Percentiles rank a stretch among this genome's conserved stretches.
Evolutionary conservation across 805 yeast species (phyloP).

Genomic region (Wickerhamiella azymoides): DNA sequence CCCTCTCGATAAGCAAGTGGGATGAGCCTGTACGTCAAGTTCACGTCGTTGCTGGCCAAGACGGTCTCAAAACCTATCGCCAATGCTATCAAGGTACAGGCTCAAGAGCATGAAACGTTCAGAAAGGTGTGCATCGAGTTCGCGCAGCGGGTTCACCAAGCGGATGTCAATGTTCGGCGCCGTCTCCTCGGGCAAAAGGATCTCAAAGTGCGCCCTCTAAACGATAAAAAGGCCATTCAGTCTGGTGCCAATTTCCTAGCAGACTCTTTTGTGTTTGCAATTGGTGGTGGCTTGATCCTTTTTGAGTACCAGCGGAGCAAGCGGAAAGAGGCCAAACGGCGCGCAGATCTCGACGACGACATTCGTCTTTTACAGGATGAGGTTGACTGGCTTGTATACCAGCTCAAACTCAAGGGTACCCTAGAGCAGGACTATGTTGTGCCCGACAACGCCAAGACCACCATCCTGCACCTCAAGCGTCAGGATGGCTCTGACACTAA

Average conservation of each 20-base stretch:
- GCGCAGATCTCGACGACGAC: conserved; percentile 60
- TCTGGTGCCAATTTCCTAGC: conserved; percentile 68
- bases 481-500: conserved; percentile 8
- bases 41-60: conserved; percentile 55
- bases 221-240: conserved; percentile 70
- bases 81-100: conserved; percentile 53
- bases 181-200: conserved; percentile 41
- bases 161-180: conserved; percentile 51
- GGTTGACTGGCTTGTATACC: conserved; percentile 38
- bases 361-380: conserved; percentile 57
- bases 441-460: conserved; percentile 35
- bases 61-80: conserved; percentile 75
- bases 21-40: conserved; percentile 69
- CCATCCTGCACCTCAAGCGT: conserved; percentile 25
- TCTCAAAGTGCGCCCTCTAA: conserved; percentile 56
- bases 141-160: conserved; percentile 58
- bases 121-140: conserved; percentile 46
- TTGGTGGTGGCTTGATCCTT: conserved; percentile 63
- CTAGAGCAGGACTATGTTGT: conserved; percentile 30
- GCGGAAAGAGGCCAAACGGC: conserved; percentile 44
- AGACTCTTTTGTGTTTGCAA: conserved; percentile 61
- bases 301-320: conserved; percentile 59
- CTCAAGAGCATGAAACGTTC: conserved; percentile 56
- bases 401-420: conserved; percentile 25
- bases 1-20: neutral